Evolutionary conservation across 805 yeast species (phyloP).

Genomic region (Saccharomycopsis sp.): DNA sequence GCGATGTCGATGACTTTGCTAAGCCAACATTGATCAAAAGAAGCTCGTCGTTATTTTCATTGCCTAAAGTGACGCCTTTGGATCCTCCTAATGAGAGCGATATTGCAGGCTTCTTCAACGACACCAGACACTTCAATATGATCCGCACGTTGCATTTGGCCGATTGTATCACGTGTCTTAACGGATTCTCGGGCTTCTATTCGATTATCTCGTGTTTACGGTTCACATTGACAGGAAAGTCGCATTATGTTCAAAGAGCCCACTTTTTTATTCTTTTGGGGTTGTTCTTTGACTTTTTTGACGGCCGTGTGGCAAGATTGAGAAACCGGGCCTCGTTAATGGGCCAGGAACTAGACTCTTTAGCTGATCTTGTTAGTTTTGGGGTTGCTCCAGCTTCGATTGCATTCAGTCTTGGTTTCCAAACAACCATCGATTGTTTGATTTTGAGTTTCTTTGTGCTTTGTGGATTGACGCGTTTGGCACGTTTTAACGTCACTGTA

Average conservation of each 20-base stretch:
- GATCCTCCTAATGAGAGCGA: conserved; percentile 77
- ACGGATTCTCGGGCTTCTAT: conserved; percentile 91
- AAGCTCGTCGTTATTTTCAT: conserved; percentile 18
- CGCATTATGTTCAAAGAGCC: conserved; percentile 77
- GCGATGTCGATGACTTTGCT: background rate
- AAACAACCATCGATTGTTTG: conserved; percentile 73
- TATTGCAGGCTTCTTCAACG: conserved; percentile 72
- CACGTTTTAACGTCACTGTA: conserved; percentile 92
- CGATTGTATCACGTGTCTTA: conserved; percentile 88
- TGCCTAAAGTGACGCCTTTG: conserved; percentile 34
- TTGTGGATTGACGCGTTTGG: conserved; percentile 90
- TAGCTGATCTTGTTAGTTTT: conserved; percentile 91
- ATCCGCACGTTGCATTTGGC: conserved; percentile 88
- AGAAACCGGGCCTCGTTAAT: conserved; percentile 85
- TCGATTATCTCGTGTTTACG: conserved; percentile 81
- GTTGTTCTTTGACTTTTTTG: conserved; percentile 90
- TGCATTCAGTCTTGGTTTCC: conserved; percentile 88
- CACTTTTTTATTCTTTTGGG: conserved; percentile 87
- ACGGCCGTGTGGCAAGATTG: conserved; percentile 92
- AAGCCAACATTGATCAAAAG: conserved; percentile 20
- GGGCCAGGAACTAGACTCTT: conserved; percentile 96
- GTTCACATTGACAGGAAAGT: conserved; percentile 62
- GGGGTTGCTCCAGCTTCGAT: conserved; percentile 94
- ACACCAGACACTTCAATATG: conserved; percentile 79
- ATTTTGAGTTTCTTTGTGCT: conserved; percentile 77